A percentile compares a stretch with the other conserved stretches of the same genome.
Conservation (phyloP, 345 rosid genomes). For the Durio zibethinus region DNA sequence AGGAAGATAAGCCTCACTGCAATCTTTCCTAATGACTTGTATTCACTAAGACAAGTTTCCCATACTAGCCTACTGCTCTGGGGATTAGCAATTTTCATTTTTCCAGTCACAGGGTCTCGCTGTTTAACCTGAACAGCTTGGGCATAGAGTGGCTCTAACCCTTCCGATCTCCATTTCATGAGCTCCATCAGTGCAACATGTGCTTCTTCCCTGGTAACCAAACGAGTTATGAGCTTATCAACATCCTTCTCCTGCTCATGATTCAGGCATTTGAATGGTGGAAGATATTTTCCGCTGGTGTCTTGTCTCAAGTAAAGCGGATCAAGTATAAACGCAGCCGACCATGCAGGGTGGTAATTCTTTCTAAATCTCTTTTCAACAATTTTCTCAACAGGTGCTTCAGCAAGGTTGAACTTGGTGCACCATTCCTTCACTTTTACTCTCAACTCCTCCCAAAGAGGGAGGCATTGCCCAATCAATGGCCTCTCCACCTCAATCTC, state of each 20-base stretch:
- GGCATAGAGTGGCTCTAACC: constrained; percentile 53
- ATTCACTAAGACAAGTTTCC: constrained; percentile 54
- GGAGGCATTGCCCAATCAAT: constrained; percentile 49
- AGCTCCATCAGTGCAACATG: constrained; percentile 53
- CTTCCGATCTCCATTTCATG: constrained; percentile 59
- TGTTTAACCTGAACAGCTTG: constrained; percentile 56
- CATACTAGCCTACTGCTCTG: constrained; percentile 55
- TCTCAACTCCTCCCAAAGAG: constrained; percentile 54
- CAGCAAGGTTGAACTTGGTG: constrained; percentile 36
- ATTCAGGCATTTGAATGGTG: constrained; percentile 54
- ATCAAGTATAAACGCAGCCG: constrained; percentile 57
- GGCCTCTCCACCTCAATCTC: constrained; percentile 52
- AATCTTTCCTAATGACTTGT: constrained; percentile 45
- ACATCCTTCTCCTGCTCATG: constrained; percentile 57
- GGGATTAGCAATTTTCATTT: constrained; percentile 52
- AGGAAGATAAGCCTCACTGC: constrained; percentile 53
- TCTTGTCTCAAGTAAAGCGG: constrained; percentile 47
- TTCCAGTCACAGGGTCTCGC: constrained; percentile 45
- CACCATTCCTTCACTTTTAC: constrained; percentile 56
- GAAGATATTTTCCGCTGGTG: constrained; percentile 47
- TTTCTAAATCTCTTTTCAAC: constrained; percentile 52
- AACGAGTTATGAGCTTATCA: constrained; percentile 45
- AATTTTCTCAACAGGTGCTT: constrained; percentile 42
- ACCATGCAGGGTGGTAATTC: constrained; percentile 61
- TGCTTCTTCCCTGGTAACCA: constrained; percentile 49